phyloP scores from a whole-genome alignment of 352 stramenopile species.

The Halophytophthora polymorphica region DNA sequence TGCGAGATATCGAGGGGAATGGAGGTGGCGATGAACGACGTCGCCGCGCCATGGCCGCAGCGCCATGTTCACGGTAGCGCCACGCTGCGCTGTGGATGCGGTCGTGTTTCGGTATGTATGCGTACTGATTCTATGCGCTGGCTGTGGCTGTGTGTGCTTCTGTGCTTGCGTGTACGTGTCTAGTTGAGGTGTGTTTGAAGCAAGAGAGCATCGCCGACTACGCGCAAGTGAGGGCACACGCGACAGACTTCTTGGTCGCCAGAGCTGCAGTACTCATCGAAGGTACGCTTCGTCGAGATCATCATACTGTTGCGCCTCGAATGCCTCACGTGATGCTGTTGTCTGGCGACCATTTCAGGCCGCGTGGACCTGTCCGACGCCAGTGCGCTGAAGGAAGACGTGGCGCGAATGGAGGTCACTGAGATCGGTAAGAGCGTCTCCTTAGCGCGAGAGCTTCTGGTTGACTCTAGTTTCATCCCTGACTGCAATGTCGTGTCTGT shows the following conservation, averaged over 20 bases:
- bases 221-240: constrained; percentile 23
- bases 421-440: constrained; percentile 27
- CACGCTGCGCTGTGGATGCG: not conserved
- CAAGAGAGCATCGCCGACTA: constrained; percentile 46
- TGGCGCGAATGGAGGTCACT: constrained; percentile 38
- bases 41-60: not conserved
- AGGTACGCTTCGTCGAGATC: constrained; percentile 12
- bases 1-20: not conserved
- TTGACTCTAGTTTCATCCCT: not conserved
- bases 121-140: not conserved
- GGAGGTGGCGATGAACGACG: not conserved
- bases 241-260: constrained; percentile 23
- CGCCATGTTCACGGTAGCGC: too few relatives aligned
- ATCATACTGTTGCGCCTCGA: not conserved
- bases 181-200: constrained; percentile 61
- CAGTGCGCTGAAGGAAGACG: constrained; percentile 26
- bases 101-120: not conserved
- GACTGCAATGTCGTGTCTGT: not conserved
- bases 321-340: not conserved
- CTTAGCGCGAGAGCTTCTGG: not conserved
- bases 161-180: not conserved
- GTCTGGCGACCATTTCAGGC: constrained; percentile 16
- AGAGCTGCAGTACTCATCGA: constrained; percentile 25
- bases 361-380: constrained; percentile 18
- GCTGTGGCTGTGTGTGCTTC: not conserved